Evolutionary conservation across 768 basidiomycete species (phyloP), one percentile per base, ranked within the genome.

Genomic region (Phlebiopsis gigantea): DNA sequence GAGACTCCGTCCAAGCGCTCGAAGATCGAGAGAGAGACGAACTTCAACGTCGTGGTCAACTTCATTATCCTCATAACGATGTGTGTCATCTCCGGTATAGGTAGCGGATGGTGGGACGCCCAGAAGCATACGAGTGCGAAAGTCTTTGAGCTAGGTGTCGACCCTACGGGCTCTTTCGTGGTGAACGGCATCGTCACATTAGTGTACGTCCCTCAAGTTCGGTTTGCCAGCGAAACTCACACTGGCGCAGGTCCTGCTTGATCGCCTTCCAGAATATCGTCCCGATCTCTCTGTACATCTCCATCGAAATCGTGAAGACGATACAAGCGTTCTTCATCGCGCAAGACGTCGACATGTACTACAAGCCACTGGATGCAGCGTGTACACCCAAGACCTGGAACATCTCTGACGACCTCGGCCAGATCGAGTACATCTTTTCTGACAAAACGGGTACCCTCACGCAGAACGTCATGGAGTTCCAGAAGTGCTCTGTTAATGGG

Each of bases 311-410:
- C 62, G 94, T 97, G 77, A 97, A 97, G 77, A 97, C 95, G 1
- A 92, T 96, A 56, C 95, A 97, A 69, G 95, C 95, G 2, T 96
- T 83, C 74, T 96, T 97, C 76, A 98, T 97, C 67, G 90, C 88
- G 7, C 93, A 96, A 69, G 95, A 98, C 67, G 65, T 93, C 62
- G 95, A 98, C 70, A 95, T 98, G 93, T 97, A 93, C 76, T 97
- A 97, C 73, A 75, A 80, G 57, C 83, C 87, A 34, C 87, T 87
- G 69, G 85, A 97, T 67, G 87, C 90, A 1, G 75, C 92, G 0
- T 98, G 96, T 64, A 84, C 93, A 3, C 95, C 96, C 25, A 98
- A 98, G 71, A 95, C 92, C 5, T 98, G 96, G 95, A 96, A 95
- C 68, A 95, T 98, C 64, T 97, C 93, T 2, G 96, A 98, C 68